phyloP scores from a whole-genome alignment of 257 asterid species.

The Solanum corneliomulleri region DNA sequence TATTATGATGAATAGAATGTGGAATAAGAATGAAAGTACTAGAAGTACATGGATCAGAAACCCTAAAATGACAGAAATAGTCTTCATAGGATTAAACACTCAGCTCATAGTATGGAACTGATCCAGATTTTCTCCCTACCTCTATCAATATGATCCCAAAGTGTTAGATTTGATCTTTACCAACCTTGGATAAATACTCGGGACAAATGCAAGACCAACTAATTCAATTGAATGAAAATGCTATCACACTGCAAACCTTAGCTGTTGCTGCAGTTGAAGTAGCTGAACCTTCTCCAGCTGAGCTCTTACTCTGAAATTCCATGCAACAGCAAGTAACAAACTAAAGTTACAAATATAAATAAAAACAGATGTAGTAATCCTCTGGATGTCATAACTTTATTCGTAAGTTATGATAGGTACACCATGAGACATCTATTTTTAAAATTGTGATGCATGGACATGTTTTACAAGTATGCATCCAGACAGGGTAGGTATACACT shows the following conservation, averaged over 20 bases:
- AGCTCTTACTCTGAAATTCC: constrained; percentile 35
- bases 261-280: constrained; percentile 34
- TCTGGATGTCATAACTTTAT: not conserved
- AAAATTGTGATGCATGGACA: not conserved
- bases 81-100: not conserved
- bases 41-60: not conserved
- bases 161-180: not conserved
- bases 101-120: not conserved
- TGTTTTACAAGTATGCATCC: not conserved
- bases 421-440: not conserved
- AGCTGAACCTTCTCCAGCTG: constrained; percentile 56
- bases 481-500: not conserved
- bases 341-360: not conserved
- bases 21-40: not conserved
- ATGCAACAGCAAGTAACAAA: not conserved
- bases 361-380: not conserved
- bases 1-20: not conserved
- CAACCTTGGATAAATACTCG: not conserved
- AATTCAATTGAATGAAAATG: not conserved
- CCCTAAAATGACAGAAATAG: not conserved
- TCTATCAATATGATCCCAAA: not conserved
- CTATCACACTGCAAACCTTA: constrained; percentile 22
- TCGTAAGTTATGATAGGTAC: not conserved
- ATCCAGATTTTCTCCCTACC: not conserved
- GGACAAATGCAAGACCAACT: not conserved